These are phyloP conservation scores for Ogataea salicorniae DNA, from an alignment of 805 yeast genomes.

Conservation along the genomic window DNA sequence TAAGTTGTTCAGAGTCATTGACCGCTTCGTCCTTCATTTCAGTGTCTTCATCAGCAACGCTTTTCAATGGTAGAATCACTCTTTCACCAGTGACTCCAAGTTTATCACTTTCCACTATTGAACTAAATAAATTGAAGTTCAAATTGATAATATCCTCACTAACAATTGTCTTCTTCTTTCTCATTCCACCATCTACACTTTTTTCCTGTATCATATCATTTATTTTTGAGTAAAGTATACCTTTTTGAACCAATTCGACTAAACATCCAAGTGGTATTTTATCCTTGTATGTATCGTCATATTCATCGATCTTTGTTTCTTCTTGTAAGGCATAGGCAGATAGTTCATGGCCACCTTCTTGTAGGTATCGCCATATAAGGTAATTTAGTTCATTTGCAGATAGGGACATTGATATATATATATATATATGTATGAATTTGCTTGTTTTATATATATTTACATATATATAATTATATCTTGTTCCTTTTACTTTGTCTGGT, in stretches of 20 bases:
- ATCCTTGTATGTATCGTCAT: conserved; percentile 45
- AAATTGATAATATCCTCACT: conserved; percentile 24
- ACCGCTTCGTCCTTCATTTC: not conserved
- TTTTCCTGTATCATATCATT: conserved; percentile 43
- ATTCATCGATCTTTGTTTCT: conserved; percentile 56
- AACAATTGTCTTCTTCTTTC: conserved; percentile 3
- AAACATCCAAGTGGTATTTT: conserved; percentile 73
- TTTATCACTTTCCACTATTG: conserved; percentile 4
- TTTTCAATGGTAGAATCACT: not conserved
- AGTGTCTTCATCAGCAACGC: not conserved
- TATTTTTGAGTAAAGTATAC: conserved; percentile 70
- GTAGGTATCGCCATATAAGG: conserved; percentile 86
- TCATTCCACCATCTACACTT: not conserved
- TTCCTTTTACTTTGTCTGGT: too few relatives aligned
- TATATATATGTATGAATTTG: too few relatives aligned
- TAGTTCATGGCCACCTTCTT: conserved; percentile 74
- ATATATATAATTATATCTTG: too few relatives aligned
- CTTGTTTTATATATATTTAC: too few relatives aligned
- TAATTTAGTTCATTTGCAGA: conserved; percentile 84
- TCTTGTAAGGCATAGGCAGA: conserved; percentile 78
- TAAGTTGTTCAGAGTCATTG: too few relatives aligned
- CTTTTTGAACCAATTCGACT: conserved; percentile 79
- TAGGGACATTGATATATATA: conserved; percentile 48
- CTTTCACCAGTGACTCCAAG: not conserved
- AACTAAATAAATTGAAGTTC: conserved; percentile 46